Evolutionary conservation across 1,284 basidiomycete species (phyloP), one percentile per base, ranked within the genome.

Genomic region (Melampsora larici-populina): DNA sequence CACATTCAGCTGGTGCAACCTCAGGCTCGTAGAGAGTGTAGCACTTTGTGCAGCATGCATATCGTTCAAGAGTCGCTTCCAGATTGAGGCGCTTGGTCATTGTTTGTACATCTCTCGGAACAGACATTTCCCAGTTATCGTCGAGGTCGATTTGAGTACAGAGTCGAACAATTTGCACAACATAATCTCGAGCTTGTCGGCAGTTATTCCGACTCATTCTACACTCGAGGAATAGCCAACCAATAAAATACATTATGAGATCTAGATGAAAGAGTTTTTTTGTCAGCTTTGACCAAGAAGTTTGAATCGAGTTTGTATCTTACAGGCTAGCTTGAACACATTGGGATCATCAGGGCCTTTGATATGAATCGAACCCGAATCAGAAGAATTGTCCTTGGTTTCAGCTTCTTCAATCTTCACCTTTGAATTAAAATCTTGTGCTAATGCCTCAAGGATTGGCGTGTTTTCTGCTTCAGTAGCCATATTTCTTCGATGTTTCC

Each of bases 181-280:
- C 18, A 26, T 26, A 36, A 26, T 64, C 62, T 26, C 62, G 5
- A 8, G 62, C 62, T 36, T 64, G 17, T 18, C 21, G 29, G n/a
- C 62, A 8, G 62, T 64, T 64, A 6, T 3, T 21, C 31, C 31
- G 17, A 26, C 24, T 64, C 26, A 64, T 26, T 29, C 62, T 4
- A 64, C 62, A 64, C 8, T 26, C 62, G 5, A 64, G 31, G 24
- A 7, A 64, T 2, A 64, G 29, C 62, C 62, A 64, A 5, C 15
- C 26, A 36, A 64, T 64, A 18, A 64, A 64, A 18, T 64, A 29
- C 62, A 64, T 64, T 2, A 64, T 64, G 18, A 64, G 31, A 64
- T 26, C 62, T 64, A 26, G 18, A 64, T 8, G 6, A 8, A 4
- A 8, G 31, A 4, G 24, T 8, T 26, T 29, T 29, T 64, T 36